Evolutionary conservation across 2,329 filamentous ascomycete species (phyloP).

Genomic region (Cordyceps tenuipes): DNA sequence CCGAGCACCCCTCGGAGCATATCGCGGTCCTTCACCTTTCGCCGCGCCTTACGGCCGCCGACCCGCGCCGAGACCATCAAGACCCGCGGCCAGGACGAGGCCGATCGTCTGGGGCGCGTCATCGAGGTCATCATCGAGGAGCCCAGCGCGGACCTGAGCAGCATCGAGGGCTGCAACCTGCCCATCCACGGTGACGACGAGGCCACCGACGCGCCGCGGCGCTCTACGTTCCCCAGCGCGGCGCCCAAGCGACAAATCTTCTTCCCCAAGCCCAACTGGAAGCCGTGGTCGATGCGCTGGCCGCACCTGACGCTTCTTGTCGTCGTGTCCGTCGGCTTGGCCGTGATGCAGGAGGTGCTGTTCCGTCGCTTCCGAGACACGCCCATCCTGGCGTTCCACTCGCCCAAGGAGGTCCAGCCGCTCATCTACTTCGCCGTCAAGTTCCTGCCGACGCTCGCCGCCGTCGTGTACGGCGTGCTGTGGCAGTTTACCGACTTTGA

Average conservation of each 20-base stretch:
- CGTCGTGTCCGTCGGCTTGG: conserved; percentile 44
- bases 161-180: conserved; percentile 36
- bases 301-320: conserved; percentile 49
- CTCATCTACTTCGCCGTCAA: conserved; percentile 53
- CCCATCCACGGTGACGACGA: conserved; percentile 14
- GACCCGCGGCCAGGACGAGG: conserved; percentile 47
- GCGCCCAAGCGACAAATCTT: conserved; percentile 35
- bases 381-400: conserved; percentile 42
- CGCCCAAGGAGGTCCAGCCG: conserved; percentile 41
- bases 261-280: conserved; percentile 59
- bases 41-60: conserved; percentile 20
- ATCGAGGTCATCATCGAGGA: conserved; percentile 48
- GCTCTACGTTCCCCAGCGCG: conserved; percentile 30
- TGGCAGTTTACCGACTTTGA: conserved; percentile 62
- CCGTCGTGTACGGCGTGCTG: conserved; percentile 54
- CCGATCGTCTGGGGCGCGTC: conserved; percentile 50
- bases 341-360: conserved; percentile 44
- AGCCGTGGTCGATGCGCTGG: conserved; percentile 56
- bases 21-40: conserved; percentile 33
- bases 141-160: conserved; percentile 42
- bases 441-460: conserved; percentile 53
- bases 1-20: conserved; percentile 25
- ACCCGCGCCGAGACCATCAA: conserved; percentile 35
- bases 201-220: conserved; percentile 23
- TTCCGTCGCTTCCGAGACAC: conserved; percentile 39